Base-by-base conservation (phyloP, 768 basidiomycete species). In the Phallus indusiatus region DNA sequence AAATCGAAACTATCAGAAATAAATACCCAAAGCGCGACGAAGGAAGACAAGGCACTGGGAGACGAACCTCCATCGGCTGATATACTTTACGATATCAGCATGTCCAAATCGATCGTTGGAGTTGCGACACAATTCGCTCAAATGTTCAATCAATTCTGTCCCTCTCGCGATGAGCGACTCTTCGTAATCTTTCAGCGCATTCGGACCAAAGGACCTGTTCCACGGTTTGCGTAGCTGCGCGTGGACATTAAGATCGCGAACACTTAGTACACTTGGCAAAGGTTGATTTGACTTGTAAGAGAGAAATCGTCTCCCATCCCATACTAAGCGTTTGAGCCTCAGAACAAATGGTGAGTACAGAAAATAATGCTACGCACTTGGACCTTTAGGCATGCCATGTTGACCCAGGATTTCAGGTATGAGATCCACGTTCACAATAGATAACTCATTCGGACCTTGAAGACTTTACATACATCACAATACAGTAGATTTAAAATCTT, bases 381-480 rank as follows among this genome's bases (percentile, higher is more conserved):
- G 42, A 4, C 42, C 42, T n/a, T 42, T 42, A n/a, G 14, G 42
- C 42, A 42, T 42, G 42, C 42, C 42, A 14, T 42, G 42, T n/a
- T 42, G 42, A 10, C 42, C 42, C 42, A 42, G 12, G 12, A 42
- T 42, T 14, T 42, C 14, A 14, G 42, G 42, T 42, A 42, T 42
- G 14, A 42, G n/a, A 14, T 12, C 14, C 5, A n/a, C 42, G 12
- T 42, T n/a, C 12, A n/a, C 62, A 18, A 75, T 59, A 33, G 73
- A 73, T 6, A 74, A 56, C 56, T 74, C 73, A 35, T 74, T 74
- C 34, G 74, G 74, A 12, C 74, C 73, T 75, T 57, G 48, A n/a
- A n/a, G 56, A 20, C 20, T 35, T 28, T 48, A 21, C 12, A 9
- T 16, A 5, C 4, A 42, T 4, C 42, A n/a, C 2, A 42, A 14